phyloP scores from a whole-genome alignment of 257 asterid species.

The Schizonepeta tenuifolia region DNA sequence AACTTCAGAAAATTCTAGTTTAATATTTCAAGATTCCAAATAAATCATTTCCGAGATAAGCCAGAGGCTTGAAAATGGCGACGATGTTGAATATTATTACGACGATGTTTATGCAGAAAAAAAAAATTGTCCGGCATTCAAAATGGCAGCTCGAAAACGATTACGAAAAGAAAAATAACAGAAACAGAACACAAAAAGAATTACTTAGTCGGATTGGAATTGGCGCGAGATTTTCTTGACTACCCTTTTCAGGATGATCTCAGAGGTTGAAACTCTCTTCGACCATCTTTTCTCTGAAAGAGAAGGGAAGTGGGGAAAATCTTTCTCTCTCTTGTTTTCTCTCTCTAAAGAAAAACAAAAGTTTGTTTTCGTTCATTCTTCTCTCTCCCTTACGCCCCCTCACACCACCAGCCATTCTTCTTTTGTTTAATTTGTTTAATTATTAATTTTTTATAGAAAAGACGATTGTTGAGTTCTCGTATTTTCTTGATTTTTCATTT shows the following conservation, averaged over 20 bases:
- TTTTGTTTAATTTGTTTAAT: constrained; percentile 13
- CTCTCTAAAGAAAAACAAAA: constrained; percentile 43
- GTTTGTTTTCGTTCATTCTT: constrained; percentile 32
- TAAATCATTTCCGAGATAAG: constrained; percentile 14
- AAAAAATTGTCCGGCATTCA: constrained; percentile 7
- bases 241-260: constrained; percentile 86
- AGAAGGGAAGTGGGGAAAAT: constrained; percentile 46
- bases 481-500: neutral
- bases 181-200: neutral
- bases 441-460: neutral
- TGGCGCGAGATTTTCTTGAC: constrained; percentile 46
- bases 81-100: constrained; percentile 23
- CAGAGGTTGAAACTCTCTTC: constrained; percentile 78
- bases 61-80: constrained; percentile 24
- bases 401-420: constrained; percentile 32
- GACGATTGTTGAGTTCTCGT: neutral
- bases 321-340: constrained; percentile 49
- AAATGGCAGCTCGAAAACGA: constrained; percentile 38
- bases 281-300: constrained; percentile 82
- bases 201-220: constrained; percentile 22
- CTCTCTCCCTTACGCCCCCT: constrained; percentile 31
- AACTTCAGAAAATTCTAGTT: constrained; percentile 13
- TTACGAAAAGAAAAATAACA: constrained; percentile 7
- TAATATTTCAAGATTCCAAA: neutral
- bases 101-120: neutral